These are phyloP conservation scores for Trichocladium uniseriatum DNA, from an alignment of 495 filamentous ascomycete species.

Conservation along the genomic window DNA sequence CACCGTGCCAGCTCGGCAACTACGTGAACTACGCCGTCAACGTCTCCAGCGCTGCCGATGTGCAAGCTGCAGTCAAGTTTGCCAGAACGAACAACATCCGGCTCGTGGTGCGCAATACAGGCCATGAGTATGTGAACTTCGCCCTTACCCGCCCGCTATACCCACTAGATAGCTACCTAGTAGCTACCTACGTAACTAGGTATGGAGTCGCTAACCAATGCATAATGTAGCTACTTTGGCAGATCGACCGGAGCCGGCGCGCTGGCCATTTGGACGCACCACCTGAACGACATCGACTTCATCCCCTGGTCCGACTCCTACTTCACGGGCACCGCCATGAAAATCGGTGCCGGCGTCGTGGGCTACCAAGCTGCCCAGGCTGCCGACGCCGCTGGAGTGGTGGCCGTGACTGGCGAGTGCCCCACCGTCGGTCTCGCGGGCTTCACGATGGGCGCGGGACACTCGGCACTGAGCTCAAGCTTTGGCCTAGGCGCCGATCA, in stretches of 20 bases:
- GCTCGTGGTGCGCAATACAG: conserved; percentile 35
- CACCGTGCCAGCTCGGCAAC: conserved; percentile 40
- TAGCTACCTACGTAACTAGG: too few relatives aligned
- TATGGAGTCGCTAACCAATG: too few relatives aligned
- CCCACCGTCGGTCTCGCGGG: conserved; percentile 40
- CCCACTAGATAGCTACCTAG: background rate
- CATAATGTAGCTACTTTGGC: conserved; percentile 22
- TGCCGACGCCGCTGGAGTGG: conserved; percentile 33
- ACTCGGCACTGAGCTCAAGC: too few relatives aligned
- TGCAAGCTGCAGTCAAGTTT: conserved; percentile 33
- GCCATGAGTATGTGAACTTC: conserved; percentile 22
- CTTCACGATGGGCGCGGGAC: conserved; percentile 49
- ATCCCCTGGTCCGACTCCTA: conserved; percentile 24
- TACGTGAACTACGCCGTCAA: conserved; percentile 45
- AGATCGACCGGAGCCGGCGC: conserved; percentile 40
- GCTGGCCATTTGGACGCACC: conserved; percentile 40
- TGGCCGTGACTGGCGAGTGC: conserved; percentile 39
- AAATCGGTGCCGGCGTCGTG: conserved; percentile 46
- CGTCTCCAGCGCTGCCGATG: conserved; percentile 26
- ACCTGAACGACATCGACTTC: conserved; percentile 39
- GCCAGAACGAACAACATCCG: conserved; percentile 31
- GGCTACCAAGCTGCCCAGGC: conserved; percentile 38
- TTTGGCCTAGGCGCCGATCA: too few relatives aligned
- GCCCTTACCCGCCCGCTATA: background rate
- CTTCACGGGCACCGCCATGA: conserved; percentile 38